These are phyloP conservation scores for Botrytis byssoidea DNA, from an alignment of 2,329 filamentous ascomycete species.

Conservation along the genomic window DNA sequence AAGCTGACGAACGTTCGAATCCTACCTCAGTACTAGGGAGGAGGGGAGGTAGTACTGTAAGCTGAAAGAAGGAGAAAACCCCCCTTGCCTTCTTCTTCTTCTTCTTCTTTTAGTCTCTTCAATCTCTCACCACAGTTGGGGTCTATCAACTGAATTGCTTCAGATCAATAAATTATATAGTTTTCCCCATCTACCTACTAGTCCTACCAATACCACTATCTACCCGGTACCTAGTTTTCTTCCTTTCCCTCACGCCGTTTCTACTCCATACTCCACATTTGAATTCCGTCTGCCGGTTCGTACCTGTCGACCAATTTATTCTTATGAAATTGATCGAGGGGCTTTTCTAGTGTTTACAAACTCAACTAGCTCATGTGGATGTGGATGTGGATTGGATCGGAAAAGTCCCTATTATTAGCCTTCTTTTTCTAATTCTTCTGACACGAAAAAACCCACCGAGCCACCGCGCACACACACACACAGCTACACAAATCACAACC, in stretches of 20 bases:
- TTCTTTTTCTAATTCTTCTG: slow-evolving; percentile 15
- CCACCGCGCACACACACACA: slow-evolving; percentile 7
- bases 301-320: background rate
- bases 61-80: background rate
- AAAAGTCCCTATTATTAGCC: background rate
- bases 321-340: background rate
- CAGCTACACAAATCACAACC: background rate
- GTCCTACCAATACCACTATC: background rate
- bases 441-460: slow-evolving; percentile 11
- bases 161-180: background rate
- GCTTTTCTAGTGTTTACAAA: background rate
- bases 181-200: background rate
- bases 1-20: background rate
- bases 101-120: background rate
- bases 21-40: background rate
- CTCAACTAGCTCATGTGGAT: background rate
- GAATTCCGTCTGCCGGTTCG: background rate
- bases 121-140: background rate
- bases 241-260: background rate
- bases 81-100: background rate
- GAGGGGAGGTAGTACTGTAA: background rate
- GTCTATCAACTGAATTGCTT: background rate
- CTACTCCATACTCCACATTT: slow-evolving; percentile 12
- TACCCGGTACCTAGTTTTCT: background rate
- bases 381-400: slow-evolving; percentile 13